Evolutionary conservation across 805 yeast genomes (phyloP), one percentile per base, ranked within the genome.

Genomic region (Candida railenensis): DNA sequence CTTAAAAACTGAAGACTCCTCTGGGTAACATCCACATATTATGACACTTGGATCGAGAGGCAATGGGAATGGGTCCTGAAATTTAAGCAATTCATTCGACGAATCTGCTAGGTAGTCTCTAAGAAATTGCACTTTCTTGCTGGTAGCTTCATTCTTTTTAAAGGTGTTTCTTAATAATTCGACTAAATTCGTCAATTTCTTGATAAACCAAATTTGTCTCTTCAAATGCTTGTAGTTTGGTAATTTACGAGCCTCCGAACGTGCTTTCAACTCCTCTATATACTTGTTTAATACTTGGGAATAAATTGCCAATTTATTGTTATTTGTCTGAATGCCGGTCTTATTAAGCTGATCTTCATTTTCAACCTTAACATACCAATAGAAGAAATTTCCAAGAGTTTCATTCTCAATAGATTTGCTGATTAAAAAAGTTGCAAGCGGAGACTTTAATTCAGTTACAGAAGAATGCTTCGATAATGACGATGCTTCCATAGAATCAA

Each of bases 361-460:
- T 58, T 92, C 97, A 1, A 95, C 96, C 52, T 83, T 85, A 43
- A 94, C 77, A 59, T 85, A 89, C 98, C 99, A 94, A 63, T 89
- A 91, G 50, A 95, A 81, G 58, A 79, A 89, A 58, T 84, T 90
- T 0, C 96, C 94, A 36, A 95, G 69, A 16, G 78, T 71, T 18
- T 78, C 77, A 58, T 85, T 87, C 16, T 77, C 69, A 1, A 83
- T 71, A 0, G 96, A 83, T 40, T 92, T 74, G 22, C 82, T 82
- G 37, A 91, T 83, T 36, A 94, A 68, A 58, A 92, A 90, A 44
- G 81, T 79, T 0, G 89, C 87, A 43, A 87, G 66, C 0, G 91
- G 89, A 0, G 92, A 83, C 14, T 60, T 69, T 49, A 47, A 63
- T 45, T 54, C 58, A 5, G 30, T 25, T 5, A 25, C 30, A 7